Evolutionary conservation across 345 rosid species (phyloP).

Genomic region (rapeseed (Brassica napus)): Da-Ae NC_063446.1:17798501-17799000

Average conservation of each 20-base stretch:
- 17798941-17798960: too few species aligned
- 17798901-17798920: too few species aligned
- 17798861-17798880: background rate
- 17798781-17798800: background rate
- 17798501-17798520: too few species aligned
- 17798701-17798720: background rate
- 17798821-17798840: background rate
- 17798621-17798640: background rate
- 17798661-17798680: background rate
- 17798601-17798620: background rate
- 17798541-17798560: background rate
- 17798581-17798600: background rate
- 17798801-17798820: background rate
- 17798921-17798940: too few species aligned
- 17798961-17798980: too few species aligned
- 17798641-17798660: background rate
- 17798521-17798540: background rate
- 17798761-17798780: background rate
- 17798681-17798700: background rate
- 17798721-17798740: background rate
- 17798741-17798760: background rate
- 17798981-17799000: too few species aligned
- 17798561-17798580: background rate
- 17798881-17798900: background rate
- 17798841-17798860: background rate